phyloP scores from a whole-genome alignment of 768 basidiomycete species.

The Pulveroboletus frians region DNA sequence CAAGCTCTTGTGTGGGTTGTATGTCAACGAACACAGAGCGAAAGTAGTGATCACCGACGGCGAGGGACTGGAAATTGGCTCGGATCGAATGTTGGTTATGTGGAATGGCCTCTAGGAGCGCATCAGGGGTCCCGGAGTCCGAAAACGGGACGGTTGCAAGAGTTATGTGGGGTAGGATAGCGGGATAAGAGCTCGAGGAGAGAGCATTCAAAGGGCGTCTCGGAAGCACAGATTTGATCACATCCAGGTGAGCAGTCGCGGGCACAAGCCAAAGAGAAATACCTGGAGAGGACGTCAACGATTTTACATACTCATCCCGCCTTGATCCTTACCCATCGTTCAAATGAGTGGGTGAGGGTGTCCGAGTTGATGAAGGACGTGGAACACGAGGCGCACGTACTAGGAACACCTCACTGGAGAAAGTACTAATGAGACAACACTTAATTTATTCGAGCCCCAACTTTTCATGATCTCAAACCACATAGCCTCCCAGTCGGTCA shows the following conservation, averaged over 20 bases:
- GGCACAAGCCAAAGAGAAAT: conserved; percentile 72
- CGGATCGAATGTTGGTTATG: conserved; percentile 30
- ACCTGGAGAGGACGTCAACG: conserved; percentile 34
- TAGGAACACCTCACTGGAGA: not conserved
- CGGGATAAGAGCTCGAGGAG: conserved; percentile 47
- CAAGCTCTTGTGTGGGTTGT: conserved; percentile 37
- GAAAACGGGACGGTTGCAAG: conserved; percentile 42
- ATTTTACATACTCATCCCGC: not conserved
- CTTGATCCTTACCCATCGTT: conserved; percentile 22
- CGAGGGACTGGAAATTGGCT: conserved; percentile 49
- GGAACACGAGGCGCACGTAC: too few species aligned
- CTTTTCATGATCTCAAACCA: not conserved
- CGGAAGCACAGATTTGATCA: conserved; percentile 47
- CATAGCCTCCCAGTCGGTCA: conserved; percentile 3
- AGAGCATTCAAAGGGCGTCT: conserved; percentile 18
- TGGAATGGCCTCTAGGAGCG: conserved; percentile 40
- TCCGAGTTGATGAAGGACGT: not conserved
- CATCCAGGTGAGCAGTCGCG: conserved; percentile 35
- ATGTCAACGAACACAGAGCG: conserved; percentile 63
- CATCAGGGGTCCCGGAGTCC: not conserved
- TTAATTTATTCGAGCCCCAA: conserved; percentile 9
- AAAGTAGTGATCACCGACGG: conserved; percentile 59
- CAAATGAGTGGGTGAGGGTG: not conserved
- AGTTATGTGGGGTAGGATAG: conserved; percentile 68
- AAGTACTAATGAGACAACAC: not conserved